Evolutionary conservation across 768 basidiomycete genomes (phyloP), one percentile per base, ranked within the genome.

Genomic region (Leccinum subgranulosum): DNA sequence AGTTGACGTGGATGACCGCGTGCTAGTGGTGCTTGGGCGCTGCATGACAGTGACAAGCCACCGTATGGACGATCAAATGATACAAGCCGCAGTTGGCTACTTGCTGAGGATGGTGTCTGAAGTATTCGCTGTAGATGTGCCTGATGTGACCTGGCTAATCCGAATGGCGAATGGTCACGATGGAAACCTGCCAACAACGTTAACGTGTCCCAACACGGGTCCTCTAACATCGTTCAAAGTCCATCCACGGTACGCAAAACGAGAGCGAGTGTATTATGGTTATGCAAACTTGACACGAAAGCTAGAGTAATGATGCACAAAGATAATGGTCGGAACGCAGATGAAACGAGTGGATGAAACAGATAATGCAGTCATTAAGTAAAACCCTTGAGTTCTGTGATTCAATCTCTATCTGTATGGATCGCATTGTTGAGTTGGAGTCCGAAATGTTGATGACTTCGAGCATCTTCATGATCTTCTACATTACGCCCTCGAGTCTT

Each of bases 1-100:
- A 29, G 66, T 53, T 17, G 67, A 61, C 33, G 63, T 55, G 21
- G 65, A 69, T 46, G 69, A 55, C 49, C 66, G 64, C 51, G 68
- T 73, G 62, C 62, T 69, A 21, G 41, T 21, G 36, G 61, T 70
- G 51, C 68, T 70, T 23, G 70, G 64, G 56, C 71, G 72, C 51
- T 71, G 72, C 70, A 71, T 71, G 27, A 27, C 54, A 36, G 43
- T 21, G 6, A 33, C 31, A 21, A 55, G 15, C 39, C 46, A 51
- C 46, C 14, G 51, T 54, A 48, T 53, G 12, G 47, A 54, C 17
- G 25, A 23, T 33, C 41, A 41, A 48, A 49, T 23, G 46, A 27
- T 47, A 11, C 19, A 21, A 46, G 23, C 45, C 39, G n/a, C 39
- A 39, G 41, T 11, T 41, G n/a, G 39, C 39, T 19, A 19, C 41